A percentile compares a stretch with the other conserved stretches of the same genome.
Conservation (phyloP, 768 basidiomycete species). For the Holtermannia corniformis region DNA sequence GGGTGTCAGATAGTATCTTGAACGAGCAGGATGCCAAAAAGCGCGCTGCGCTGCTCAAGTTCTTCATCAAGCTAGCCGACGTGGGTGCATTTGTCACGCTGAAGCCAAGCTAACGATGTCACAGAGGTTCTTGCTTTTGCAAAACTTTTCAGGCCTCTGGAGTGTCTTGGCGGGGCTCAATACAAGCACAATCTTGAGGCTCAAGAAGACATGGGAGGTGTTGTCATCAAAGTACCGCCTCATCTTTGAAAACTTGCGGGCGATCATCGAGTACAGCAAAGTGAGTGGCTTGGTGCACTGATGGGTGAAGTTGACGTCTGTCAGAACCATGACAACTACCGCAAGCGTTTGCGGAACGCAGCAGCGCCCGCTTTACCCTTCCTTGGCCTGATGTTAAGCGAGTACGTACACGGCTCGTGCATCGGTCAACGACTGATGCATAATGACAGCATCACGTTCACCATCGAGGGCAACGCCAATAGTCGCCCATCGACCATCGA, state of each 20-base stretch:
- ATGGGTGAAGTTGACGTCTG: neutral
- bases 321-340: constrained; percentile 60
- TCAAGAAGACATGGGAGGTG: constrained; percentile 90
- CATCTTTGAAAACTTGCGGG: constrained; percentile 68
- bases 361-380: constrained; percentile 89
- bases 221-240: constrained; percentile 74
- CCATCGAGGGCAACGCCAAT: constrained; percentile 85
- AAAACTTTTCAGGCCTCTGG: constrained; percentile 87
- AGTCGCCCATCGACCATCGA: constrained; percentile 68
- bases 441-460: constrained; percentile 63
- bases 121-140: constrained; percentile 70
- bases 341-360: constrained; percentile 74
- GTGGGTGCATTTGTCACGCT: constrained; percentile 21
- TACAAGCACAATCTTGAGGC: constrained; percentile 83
- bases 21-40: constrained; percentile 77
- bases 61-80: constrained; percentile 73
- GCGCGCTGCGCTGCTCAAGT: constrained; percentile 71
- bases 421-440: neutral
- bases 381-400: constrained; percentile 56
- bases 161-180: constrained; percentile 90
- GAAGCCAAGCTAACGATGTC: constrained; percentile 1
- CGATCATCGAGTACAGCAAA: constrained; percentile 73
- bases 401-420: constrained; percentile 22
- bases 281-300: constrained; percentile 51
- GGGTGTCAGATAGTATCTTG: constrained; percentile 81